These are phyloP conservation scores for Tympanopsis confertula DNA, from an alignment of 2,329 filamentous ascomycete genomes.

Conservation along the genomic window DNA sequence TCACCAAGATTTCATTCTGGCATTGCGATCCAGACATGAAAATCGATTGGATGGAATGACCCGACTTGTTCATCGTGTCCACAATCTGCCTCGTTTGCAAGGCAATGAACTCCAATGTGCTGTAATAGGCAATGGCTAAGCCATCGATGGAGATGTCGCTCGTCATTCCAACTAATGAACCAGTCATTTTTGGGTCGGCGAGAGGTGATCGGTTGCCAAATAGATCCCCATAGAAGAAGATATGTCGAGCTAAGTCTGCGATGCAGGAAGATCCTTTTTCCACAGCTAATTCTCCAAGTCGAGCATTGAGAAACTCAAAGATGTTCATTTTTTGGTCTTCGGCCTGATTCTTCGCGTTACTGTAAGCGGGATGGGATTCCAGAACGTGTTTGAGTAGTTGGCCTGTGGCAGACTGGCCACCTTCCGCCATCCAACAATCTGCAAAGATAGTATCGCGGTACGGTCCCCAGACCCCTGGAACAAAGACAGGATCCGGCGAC, in stretches of 20 bases:
- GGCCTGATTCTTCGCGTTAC: slow-evolving; percentile 66
- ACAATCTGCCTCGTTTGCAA: slow-evolving; percentile 94
- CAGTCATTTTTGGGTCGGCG: slow-evolving; percentile 86
- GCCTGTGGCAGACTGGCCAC: slow-evolving; percentile 90
- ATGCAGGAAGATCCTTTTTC: slow-evolving; percentile 62
- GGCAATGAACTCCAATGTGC: slow-evolving; percentile 94
- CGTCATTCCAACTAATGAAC: slow-evolving; percentile 74
- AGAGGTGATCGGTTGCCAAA: slow-evolving; percentile 94
- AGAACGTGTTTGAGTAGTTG: slow-evolving; percentile 89
- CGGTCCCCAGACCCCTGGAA: slow-evolving; percentile 90
- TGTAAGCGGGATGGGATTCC: slow-evolving; percentile 85
- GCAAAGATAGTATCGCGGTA: slow-evolving; percentile 90
- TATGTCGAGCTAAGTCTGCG: slow-evolving; percentile 81
- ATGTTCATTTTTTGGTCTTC: slow-evolving; percentile 78
- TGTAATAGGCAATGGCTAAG: slow-evolving; percentile 85
- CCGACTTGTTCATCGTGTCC: slow-evolving; percentile 80
- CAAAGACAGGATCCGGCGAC: slow-evolving; percentile 85
- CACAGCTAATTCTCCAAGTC: slow-evolving; percentile 66
- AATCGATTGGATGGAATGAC: slow-evolving; percentile 79
- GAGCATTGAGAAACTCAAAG: slow-evolving; percentile 87
- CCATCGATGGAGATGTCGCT: slow-evolving; percentile 79
- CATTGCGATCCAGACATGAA: slow-evolving; percentile 99
- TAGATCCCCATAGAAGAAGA: slow-evolving; percentile 97
- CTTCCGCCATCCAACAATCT: slow-evolving; percentile 92
- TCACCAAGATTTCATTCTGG: slow-evolving; percentile 87